phyloP scores from a whole-genome alignment of 2,329 filamentous ascomycete genomes.

The Tolypocladium endophyticum region DNA sequence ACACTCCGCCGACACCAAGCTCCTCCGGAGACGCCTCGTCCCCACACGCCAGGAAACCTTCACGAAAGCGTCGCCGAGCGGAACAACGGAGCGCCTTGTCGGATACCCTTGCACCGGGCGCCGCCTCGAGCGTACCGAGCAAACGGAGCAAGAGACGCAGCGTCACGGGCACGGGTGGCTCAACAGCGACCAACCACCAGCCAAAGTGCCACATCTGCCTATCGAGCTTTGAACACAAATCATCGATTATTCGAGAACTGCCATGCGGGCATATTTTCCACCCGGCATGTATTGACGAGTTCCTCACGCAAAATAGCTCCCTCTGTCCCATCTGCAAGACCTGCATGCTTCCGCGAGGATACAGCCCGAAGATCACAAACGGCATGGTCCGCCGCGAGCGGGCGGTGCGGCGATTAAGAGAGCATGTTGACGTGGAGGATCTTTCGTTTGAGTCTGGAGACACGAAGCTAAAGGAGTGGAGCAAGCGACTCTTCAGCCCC shows the following conservation, averaged over 20 bases:
- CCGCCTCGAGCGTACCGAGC: conserved; percentile 12
- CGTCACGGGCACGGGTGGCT: conserved; percentile 21
- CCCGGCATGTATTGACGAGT: conserved; percentile 80
- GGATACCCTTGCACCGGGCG: conserved; percentile 11
- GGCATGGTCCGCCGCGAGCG: conserved; percentile 77
- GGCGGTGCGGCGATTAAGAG: conserved; percentile 50
- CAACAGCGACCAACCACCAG: conserved; percentile 53
- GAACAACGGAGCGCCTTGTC: conserved; percentile 18
- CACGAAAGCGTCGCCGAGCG: conserved; percentile 17
- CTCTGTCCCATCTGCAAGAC: conserved; percentile 88
- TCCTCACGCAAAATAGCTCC: conserved; percentile 67
- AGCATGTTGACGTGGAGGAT: conserved; percentile 35
- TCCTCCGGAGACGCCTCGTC: conserved; percentile 16
- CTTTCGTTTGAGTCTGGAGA: conserved; percentile 20
- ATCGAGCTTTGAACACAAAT: conserved; percentile 61
- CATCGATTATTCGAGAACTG: conserved; percentile 70
- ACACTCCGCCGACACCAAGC: conserved; percentile 26
- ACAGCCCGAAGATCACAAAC: conserved; percentile 66
- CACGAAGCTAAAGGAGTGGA: conserved; percentile 24
- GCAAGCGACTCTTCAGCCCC: conserved; percentile 21
- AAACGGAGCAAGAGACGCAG: conserved; percentile 28
- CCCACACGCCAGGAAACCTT: conserved; percentile 17
- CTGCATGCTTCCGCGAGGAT: conserved; percentile 60
- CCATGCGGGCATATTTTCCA: conserved; percentile 92
- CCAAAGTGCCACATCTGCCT: conserved; percentile 85